Conservation (phyloP, 495 filamentous ascomycete species). For the Tuber aestivum region DNA sequence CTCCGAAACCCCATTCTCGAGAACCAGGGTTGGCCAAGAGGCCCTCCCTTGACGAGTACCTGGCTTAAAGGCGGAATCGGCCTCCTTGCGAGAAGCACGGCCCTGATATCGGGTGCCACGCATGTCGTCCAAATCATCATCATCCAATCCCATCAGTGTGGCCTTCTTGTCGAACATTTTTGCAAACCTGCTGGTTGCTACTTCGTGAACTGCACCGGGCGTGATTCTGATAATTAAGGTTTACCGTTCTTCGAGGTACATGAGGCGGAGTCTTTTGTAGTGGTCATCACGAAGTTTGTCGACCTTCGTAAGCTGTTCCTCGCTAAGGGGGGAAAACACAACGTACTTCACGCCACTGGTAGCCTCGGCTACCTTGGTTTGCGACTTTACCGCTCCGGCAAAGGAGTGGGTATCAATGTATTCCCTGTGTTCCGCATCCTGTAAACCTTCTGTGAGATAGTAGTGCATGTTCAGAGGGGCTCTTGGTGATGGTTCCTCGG, state of each 20-base stretch:
- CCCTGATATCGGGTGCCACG: conserved; percentile 7
- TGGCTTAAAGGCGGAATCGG: background rate
- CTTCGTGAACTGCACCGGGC: background rate
- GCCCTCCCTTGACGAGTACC: background rate
- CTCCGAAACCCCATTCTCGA: conserved; percentile 12
- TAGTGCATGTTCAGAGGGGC: no score
- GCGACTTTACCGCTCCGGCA: no score
- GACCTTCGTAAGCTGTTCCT: no score
- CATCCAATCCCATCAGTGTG: background rate
- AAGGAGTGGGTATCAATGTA: no score
- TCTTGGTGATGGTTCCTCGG: no score
- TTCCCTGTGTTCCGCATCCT: no score
- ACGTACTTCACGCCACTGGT: no score
- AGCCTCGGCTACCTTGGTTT: no score
- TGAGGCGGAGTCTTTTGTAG: background rate
- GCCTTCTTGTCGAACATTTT: background rate
- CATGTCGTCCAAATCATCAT: background rate
- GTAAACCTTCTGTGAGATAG: no score
- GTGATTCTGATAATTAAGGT: conserved; percentile 14
- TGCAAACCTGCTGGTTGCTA: background rate
- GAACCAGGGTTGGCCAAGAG: conserved; percentile 12
- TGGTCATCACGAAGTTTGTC: no score
- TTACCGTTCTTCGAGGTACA: background rate
- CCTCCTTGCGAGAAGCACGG: conserved; percentile 7
- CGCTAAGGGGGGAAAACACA: no score